A percentile compares a stretch with the other conserved stretches of the same genome.
Evolutionary conservation across 164 flowering plant species (phyloP).

Genomic region (Amborella trichopoda): DNA sequence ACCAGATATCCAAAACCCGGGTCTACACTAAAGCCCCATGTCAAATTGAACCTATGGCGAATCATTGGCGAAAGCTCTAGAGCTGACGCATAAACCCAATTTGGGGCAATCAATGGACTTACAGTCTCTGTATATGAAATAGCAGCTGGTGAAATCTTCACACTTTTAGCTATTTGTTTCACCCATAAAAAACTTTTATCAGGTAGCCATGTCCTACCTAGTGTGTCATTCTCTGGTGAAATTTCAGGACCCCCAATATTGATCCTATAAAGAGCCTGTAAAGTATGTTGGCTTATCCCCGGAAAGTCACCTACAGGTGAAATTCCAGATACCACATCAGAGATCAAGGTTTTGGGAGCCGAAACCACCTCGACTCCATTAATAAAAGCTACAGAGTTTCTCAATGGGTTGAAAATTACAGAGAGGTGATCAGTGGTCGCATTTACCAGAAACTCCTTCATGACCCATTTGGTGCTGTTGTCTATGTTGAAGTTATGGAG

Average conservation of each 20-base stretch:
- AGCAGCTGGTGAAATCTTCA: constrained; percentile 20
- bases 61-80: constrained; percentile 36
- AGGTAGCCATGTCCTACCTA: constrained; percentile 43
- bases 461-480: constrained; percentile 8
- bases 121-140: constrained; percentile 28
- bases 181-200: constrained; percentile 28
- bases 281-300: constrained; percentile 25
- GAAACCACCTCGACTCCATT: constrained; percentile 71
- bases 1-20: constrained; percentile 31
- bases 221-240: constrained; percentile 45
- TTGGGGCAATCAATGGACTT: constrained; percentile 54
- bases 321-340: constrained; percentile 27
- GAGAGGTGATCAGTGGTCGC: constrained; percentile 23
- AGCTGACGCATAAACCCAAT: constrained; percentile 46
- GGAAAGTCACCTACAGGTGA: constrained; percentile 24
- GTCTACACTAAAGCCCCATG: constrained; percentile 45
- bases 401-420: constrained; percentile 32
- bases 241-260: constrained; percentile 58
- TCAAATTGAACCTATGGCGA: constrained; percentile 50
- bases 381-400: constrained; percentile 44
- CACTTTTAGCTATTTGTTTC: constrained; percentile 16
- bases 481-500: constrained; percentile 27
- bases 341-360: constrained; percentile 43
- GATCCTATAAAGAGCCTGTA: constrained; percentile 29
- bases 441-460: constrained; percentile 55